A percentile compares a stretch with the other conserved stretches of the same genome.
Conservation (phyloP, 2,329 filamentous ascomycete genomes). For the Pseudogymnoascus verrucosus region DNA sequence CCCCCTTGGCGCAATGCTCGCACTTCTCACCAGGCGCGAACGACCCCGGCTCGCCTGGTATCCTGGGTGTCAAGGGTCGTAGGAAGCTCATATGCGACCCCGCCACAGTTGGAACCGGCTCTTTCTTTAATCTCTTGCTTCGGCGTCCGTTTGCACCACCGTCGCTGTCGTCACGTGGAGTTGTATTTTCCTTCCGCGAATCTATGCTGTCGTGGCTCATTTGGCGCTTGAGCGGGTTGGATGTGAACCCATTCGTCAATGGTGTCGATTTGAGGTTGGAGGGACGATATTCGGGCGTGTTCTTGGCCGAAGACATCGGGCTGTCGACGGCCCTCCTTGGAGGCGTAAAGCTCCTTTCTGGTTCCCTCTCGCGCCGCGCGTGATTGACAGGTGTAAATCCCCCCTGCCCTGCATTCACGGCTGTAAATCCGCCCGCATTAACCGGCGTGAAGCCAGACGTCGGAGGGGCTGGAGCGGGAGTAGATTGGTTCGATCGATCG, state of each 20-base stretch:
- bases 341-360: constrained; percentile 47
- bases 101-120: constrained; percentile 72
- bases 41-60: constrained; percentile 40
- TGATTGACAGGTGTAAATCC: constrained; percentile 48
- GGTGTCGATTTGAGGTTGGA: constrained; percentile 44
- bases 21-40: constrained; percentile 58
- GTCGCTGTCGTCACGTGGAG: constrained; percentile 42
- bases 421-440: constrained; percentile 50
- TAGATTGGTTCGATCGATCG: constrained; percentile 23
- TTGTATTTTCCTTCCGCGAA: constrained; percentile 24
- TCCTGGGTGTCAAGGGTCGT: constrained; percentile 67
- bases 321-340: constrained; percentile 49
- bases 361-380: constrained; percentile 40
- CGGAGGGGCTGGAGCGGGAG: constrained; percentile 21
- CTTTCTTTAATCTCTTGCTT: constrained; percentile 88
- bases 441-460: constrained; percentile 33
- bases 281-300: constrained; percentile 57
- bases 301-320: constrained; percentile 54
- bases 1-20: constrained; percentile 74
- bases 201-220: constrained; percentile 49
- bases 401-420: constrained; percentile 50
- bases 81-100: constrained; percentile 96
- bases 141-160: constrained; percentile 55
- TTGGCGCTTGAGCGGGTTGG: constrained; percentile 67
- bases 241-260: constrained; percentile 39